Conservation (phyloP, 2,329 filamentous ascomycete species). For the Arthrobotrys sinensis region DNA sequence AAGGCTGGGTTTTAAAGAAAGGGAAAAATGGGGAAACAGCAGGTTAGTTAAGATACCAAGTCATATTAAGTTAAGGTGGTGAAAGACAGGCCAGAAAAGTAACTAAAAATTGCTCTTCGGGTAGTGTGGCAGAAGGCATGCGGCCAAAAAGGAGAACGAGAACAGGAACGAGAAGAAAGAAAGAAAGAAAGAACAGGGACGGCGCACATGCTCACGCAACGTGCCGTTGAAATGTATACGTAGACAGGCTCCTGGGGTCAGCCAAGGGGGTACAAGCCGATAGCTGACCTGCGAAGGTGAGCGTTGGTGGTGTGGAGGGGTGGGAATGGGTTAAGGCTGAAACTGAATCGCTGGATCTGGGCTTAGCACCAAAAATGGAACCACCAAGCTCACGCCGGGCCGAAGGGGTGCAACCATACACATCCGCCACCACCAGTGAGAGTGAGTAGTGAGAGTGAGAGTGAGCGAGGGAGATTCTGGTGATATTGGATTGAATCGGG, state of each 20-base stretch:
- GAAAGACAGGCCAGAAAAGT: conserved; percentile 33
- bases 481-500: background rate
- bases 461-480: background rate
- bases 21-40: conserved; percentile 6
- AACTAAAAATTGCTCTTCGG: conserved; percentile 25
- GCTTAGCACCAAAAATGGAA: conserved; percentile 22
- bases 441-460: background rate
- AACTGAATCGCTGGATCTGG: conserved; percentile 43
- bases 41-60: background rate
- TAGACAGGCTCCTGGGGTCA: conserved; percentile 19
- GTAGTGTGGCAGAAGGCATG: background rate
- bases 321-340: conserved; percentile 56
- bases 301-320: background rate
- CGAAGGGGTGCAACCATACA: conserved; percentile 16
- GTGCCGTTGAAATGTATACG: conserved; percentile 30
- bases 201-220: conserved; percentile 54
- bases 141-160: conserved; percentile 4
- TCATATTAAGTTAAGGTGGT: conserved; percentile 9
- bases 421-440: background rate
- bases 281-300: background rate
- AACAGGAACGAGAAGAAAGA: conserved; percentile 9
- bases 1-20: conserved; percentile 45
- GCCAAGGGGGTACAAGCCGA: conserved; percentile 1
- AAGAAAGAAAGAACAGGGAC: background rate
- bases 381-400: conserved; percentile 30